phyloP scores from a whole-genome alignment of 1,284 basidiomycete genomes.

The Pascua guehoae region DNA sequence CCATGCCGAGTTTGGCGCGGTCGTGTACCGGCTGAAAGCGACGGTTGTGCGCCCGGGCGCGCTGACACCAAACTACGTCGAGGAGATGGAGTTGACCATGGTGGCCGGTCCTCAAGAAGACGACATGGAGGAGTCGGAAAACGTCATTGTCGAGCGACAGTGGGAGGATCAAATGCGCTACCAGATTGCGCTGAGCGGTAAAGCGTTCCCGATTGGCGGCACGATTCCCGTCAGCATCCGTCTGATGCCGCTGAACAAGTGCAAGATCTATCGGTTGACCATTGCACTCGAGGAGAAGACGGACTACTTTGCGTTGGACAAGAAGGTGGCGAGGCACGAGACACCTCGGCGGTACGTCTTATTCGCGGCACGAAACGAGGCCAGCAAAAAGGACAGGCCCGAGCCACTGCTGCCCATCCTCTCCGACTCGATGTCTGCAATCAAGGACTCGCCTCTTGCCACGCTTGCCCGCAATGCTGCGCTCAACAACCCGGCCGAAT shows the following conservation, averaged over 20 bases:
- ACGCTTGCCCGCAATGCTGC: slow-evolving; percentile 43
- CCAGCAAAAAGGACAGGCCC: slow-evolving; percentile 44
- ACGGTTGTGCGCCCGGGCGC: slow-evolving; percentile 78
- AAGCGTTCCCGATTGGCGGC: slow-evolving; percentile 78
- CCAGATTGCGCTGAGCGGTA: slow-evolving; percentile 72
- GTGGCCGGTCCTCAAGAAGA: slow-evolving; percentile 74
- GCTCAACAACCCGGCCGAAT: slow-evolving; percentile 38
- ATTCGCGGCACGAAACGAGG: slow-evolving; percentile 60
- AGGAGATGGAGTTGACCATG: slow-evolving; percentile 70
- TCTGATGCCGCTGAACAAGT: slow-evolving; percentile 78
- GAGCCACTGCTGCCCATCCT: slow-evolving; percentile 57
- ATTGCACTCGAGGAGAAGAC: slow-evolving; percentile 81
- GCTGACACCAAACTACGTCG: slow-evolving; percentile 69
- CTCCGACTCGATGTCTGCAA: slow-evolving; percentile 49
- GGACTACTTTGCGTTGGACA: slow-evolving; percentile 70
- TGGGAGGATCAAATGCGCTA: slow-evolving; percentile 87
- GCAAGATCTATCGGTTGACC: slow-evolving; percentile 73
- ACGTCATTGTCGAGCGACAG: slow-evolving; percentile 80
- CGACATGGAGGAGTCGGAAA: slow-evolving; percentile 71
- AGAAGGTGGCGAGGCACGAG: slow-evolving; percentile 72
- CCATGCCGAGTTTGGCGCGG: slow-evolving; percentile 71
- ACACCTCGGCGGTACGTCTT: slow-evolving; percentile 65
- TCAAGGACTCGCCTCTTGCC: slow-evolving; percentile 50
- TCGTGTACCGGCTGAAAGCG: slow-evolving; percentile 77
- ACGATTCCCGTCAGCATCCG: slow-evolving; percentile 75